Evolutionary conservation across 1,284 basidiomycete species (phyloP).

Genomic region (Trametes pubescens): DNA sequence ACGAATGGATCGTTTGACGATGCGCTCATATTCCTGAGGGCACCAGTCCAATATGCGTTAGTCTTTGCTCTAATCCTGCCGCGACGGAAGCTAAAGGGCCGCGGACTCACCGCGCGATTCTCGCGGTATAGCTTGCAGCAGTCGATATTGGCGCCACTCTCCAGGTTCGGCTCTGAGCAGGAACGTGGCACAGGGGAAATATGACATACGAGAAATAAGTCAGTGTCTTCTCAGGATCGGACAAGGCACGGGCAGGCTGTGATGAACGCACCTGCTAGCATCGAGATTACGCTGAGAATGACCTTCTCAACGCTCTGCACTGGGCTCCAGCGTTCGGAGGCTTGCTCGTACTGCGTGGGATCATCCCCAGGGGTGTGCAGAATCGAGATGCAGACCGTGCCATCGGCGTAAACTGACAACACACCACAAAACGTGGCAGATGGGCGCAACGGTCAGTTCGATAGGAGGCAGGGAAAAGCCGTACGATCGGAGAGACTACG

Average conservation of each 20-base stretch:
- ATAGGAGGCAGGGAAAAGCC: background rate
- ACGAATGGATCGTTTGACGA: conserved; percentile 73
- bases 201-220: background rate
- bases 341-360: conserved; percentile 90
- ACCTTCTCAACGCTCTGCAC: conserved; percentile 98
- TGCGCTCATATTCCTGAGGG: conserved; percentile 74
- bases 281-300: conserved; percentile 93
- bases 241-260: conserved; percentile 2
- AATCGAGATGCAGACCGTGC: conserved; percentile 98
- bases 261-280: conserved; percentile 85
- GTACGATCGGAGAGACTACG: background rate
- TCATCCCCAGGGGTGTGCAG: conserved; percentile 97
- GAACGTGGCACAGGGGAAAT: background rate
- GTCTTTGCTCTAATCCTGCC: background rate
- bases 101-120: conserved; percentile 61
- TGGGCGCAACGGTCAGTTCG: conserved; percentile 3
- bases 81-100: conserved; percentile 4
- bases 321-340: conserved; percentile 97
- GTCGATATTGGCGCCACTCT: conserved; percentile 98
- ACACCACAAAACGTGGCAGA: conserved; percentile 1
- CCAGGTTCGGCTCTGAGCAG: conserved; percentile 91
- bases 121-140: conserved; percentile 96
- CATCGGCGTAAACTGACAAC: conserved; percentile 85
- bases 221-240: conserved; percentile 6
- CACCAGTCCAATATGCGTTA: conserved; percentile 14